Conservation (phyloP, 768 basidiomycete genomes). For the Scleroderma citrinum region DNA sequence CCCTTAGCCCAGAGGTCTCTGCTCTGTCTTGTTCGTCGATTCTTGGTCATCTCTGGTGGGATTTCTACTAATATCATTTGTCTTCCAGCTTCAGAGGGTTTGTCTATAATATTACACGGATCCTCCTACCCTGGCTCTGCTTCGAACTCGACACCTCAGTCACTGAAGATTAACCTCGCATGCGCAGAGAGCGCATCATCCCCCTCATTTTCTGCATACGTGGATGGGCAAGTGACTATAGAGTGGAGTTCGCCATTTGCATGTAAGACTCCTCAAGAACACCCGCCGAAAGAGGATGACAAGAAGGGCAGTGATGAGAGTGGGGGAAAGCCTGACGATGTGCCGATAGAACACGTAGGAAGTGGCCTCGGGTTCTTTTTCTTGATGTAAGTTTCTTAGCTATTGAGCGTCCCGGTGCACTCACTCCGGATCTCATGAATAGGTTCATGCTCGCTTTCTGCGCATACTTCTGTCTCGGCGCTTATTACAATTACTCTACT, state of each 20-base stretch:
- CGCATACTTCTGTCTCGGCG: slow-evolving; percentile 71
- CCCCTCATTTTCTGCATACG: slow-evolving; percentile 56
- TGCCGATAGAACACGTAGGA: slow-evolving; percentile 42
- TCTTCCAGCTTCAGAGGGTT: slow-evolving; percentile 46
- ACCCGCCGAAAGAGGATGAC: slow-evolving; percentile 23
- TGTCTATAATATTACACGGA: slow-evolving; percentile 56
- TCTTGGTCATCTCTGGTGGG: background rate
- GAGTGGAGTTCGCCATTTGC: slow-evolving; percentile 61
- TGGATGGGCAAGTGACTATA: slow-evolving; percentile 46
- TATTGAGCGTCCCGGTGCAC: background rate
- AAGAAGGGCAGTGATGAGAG: slow-evolving; percentile 13
- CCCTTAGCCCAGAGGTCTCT: slow-evolving; percentile 22
- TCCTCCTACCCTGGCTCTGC: slow-evolving; percentile 51
- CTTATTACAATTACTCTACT: slow-evolving; percentile 83
- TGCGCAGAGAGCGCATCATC: slow-evolving; percentile 43
- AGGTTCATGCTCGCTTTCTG: slow-evolving; percentile 50
- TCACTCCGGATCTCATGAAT: slow-evolving; percentile 19
- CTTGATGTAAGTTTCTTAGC: slow-evolving; percentile 53
- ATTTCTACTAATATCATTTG: slow-evolving; percentile 5
- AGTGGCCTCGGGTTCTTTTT: slow-evolving; percentile 89
- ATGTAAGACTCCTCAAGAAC: slow-evolving; percentile 36
- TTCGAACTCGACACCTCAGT: slow-evolving; percentile 43
- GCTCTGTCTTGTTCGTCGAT: slow-evolving; percentile 34
- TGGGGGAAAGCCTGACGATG: slow-evolving; percentile 14
- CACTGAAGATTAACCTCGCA: slow-evolving; percentile 52